Evolutionary conservation across 768 basidiomycete species (phyloP), one percentile per base, ranked within the genome.

Genomic region (Chalciporus piperatus): DNA sequence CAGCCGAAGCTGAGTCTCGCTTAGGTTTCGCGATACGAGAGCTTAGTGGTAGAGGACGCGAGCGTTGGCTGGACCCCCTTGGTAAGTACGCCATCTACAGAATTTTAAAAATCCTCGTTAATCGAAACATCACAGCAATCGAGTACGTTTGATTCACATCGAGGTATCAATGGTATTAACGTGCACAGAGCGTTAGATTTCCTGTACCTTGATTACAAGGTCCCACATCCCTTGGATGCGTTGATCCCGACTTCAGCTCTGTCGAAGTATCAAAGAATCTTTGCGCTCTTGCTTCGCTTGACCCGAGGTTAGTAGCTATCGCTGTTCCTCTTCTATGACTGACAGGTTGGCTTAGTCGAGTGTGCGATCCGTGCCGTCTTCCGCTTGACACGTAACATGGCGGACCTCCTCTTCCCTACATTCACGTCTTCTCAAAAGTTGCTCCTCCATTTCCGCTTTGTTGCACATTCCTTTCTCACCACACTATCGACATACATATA

Each of bases 1-100:
- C 76, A 23, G 73, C 75, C n/a, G 88, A 89, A 63, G 84, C 86
- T 10, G 87, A 84, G 59, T 83, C 76, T 70, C 77, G 88, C 60
- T 70, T 95, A 41, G 92, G 92, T 1, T 96, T 96, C 62, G 89
- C 89, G 4, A 85, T 95, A 48, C 78, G 84, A 27, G 87, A 91
- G 66, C 68, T 91, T 30, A 82, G 70, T 19, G 87, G 81, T 19
- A 75, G 79, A 17, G 82, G 83, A 13, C 78, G 78, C 32, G 85
- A 86, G 54, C 84, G 80, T 52, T 95, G 93, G 92, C 62, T 90
- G 48, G 82, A 92, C 68, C 91, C 93, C 1, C 74, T 85, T 39
- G 80, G 92, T 92, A 66, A 62, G 90, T 78, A 8, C 47, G n/a
- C 25, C 14, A 9, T 41, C 16, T n/a, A 14, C 35, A 48, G 5